Evolutionary conservation across 345 rosid species (phyloP).

Genomic region (Populus euphratica): DNA sequence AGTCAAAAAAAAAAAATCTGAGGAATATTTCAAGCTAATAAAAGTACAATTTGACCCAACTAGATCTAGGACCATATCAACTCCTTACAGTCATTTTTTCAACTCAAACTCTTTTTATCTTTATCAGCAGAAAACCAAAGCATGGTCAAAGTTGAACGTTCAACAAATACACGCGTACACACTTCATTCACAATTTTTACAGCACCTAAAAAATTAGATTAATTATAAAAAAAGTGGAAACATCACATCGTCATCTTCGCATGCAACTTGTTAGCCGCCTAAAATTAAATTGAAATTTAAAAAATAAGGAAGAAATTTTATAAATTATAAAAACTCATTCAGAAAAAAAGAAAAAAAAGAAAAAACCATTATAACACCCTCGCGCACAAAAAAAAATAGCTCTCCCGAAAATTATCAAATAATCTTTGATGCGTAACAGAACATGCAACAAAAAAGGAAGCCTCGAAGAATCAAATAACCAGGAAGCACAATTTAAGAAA

Average conservation of each 20-base stretch:
- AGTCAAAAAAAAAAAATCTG: conserved; percentile 22
- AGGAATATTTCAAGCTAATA: conserved; percentile 13
- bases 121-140: conserved; percentile 6
- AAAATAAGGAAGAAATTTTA: not conserved
- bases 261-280: conserved; percentile 6
- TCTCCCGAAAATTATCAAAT: not conserved
- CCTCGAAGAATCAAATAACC: not conserved
- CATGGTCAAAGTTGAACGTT: conserved; percentile 18
- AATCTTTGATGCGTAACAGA: not conserved
- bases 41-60: conserved; percentile 5
- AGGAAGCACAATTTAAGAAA: not conserved
- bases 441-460: not conserved
- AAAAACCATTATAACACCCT: too few species aligned
- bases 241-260: not conserved
- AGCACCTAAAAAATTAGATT: not conserved
- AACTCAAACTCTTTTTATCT: not conserved
- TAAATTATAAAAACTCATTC: not conserved
- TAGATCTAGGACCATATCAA: conserved; percentile 24
- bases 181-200: not conserved
- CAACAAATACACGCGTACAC: conserved; percentile 10
- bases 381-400: not conserved
- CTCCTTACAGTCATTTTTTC: conserved; percentile 2
- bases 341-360: not conserved
- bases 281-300: not conserved
- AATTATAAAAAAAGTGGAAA: not conserved